phyloP scores from a whole-genome alignment of 805 yeast species.

The Pichia phayaonensis region DNA sequence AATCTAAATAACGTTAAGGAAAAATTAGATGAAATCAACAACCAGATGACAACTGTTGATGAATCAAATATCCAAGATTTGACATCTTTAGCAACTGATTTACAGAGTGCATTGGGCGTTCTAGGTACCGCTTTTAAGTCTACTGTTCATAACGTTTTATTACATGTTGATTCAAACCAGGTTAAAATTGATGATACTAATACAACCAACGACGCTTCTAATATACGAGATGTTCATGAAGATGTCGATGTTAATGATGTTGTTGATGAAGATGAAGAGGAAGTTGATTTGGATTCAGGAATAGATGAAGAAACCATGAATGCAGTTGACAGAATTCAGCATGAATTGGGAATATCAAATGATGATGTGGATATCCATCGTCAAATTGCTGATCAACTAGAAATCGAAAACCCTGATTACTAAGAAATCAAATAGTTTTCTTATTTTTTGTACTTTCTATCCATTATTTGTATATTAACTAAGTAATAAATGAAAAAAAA shows the following conservation, averaged over 20 bases:
- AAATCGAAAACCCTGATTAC: constrained; percentile 3
- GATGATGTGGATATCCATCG: constrained; percentile 8
- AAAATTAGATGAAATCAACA: constrained; percentile 18
- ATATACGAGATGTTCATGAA: neutral
- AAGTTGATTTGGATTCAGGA: constrained; percentile 7
- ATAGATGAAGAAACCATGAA: constrained; percentile 8
- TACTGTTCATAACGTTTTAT: constrained; percentile 19
- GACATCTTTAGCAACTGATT: neutral
- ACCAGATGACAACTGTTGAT: neutral
- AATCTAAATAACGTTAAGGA: constrained; percentile 23
- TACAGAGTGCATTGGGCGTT: constrained; percentile 19
- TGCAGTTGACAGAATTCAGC: constrained; percentile 7
- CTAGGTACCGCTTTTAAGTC: constrained; percentile 25
- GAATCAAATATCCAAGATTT: neutral
- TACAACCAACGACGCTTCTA: neutral
- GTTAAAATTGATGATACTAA: neutral
- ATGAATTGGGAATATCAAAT: constrained; percentile 3
- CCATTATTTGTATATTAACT: neutral
- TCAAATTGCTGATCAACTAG: constrained; percentile 9
- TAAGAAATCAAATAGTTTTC: neutral
- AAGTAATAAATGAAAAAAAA: neutral
- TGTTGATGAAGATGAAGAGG: constrained; percentile 5
- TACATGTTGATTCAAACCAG: constrained; percentile 10
- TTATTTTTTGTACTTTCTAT: neutral
- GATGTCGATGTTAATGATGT: neutral